Conservation (phyloP, 345 rosid genomes). For the Hibiscus syriacus region DNA sequence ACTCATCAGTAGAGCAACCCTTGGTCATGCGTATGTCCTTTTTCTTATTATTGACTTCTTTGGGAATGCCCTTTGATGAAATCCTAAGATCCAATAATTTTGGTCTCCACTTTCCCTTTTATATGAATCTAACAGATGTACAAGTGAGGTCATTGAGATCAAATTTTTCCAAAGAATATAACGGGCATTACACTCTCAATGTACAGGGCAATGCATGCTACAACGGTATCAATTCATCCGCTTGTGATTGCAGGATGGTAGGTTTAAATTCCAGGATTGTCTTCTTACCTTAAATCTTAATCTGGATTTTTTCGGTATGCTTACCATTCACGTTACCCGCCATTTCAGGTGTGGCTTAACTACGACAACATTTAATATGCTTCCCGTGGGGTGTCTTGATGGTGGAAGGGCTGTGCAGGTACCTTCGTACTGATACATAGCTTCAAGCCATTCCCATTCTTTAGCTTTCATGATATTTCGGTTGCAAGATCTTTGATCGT, state of each 20-base stretch:
- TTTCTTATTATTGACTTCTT: no score
- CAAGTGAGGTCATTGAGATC: not conserved
- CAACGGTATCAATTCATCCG: constrained; percentile 83
- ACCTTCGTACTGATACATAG: not conserved
- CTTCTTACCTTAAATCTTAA: constrained; percentile 1
- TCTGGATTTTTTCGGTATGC: constrained; percentile 5
- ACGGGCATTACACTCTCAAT: constrained; percentile 12
- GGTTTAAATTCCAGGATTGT: constrained; percentile 11
- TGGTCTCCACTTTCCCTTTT: not conserved
- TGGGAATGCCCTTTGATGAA: constrained; percentile 12
- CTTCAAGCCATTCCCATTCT: not conserved
- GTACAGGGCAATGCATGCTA: constrained; percentile 81
- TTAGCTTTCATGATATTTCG: not conserved
- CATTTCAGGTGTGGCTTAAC: constrained; percentile 89
- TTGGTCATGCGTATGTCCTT: constrained; percentile 76
- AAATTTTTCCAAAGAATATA: not conserved
- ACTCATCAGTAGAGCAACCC: constrained; percentile 83
- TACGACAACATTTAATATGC: constrained; percentile 87
- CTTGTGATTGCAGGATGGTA: constrained; percentile 97
- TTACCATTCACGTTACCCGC: constrained; percentile 14
- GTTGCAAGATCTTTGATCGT: not conserved
- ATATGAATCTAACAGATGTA: not conserved
- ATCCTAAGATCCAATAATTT: not conserved
- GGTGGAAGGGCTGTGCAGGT: constrained; percentile 99
- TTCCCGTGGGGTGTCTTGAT: constrained; percentile 92